phyloP scores from a whole-genome alignment of 169 alveolate species.

The Eimeria falciformis region DNA sequence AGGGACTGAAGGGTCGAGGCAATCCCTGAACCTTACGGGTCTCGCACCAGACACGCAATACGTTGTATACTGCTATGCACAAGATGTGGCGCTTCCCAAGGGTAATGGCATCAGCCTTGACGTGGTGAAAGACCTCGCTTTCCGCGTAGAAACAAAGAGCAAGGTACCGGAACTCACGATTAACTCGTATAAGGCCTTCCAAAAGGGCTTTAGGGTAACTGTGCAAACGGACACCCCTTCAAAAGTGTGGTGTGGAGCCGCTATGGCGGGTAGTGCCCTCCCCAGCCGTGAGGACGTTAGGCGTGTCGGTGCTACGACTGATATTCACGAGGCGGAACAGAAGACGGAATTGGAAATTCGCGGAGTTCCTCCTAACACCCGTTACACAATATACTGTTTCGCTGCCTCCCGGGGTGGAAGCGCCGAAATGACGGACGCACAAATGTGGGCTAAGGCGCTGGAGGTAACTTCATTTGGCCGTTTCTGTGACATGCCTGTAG shows the following conservation, averaged over 20 bases:
- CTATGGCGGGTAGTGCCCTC: slow-evolving; percentile 80
- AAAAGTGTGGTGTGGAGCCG: slow-evolving; percentile 83
- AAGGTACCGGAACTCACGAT: slow-evolving; percentile 81
- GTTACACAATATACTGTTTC: slow-evolving; percentile 81
- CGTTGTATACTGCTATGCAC: slow-evolving; percentile 79
- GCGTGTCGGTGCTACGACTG: slow-evolving; percentile 79
- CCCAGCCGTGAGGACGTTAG: slow-evolving; percentile 81
- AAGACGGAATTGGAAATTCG: slow-evolving; percentile 74
- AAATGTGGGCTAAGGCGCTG: slow-evolving; percentile 82
- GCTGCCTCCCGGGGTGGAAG: slow-evolving; percentile 80
- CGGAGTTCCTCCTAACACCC: slow-evolving; percentile 83
- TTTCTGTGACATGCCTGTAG: slow-evolving; percentile 83
- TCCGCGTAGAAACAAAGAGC: slow-evolving; percentile 76
- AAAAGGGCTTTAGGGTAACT: slow-evolving; percentile 79
- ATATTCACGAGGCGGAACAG: slow-evolving; percentile 68
- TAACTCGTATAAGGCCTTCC: slow-evolving; percentile 68
- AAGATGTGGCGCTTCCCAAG: slow-evolving; percentile 81
- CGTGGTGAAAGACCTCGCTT: slow-evolving; percentile 63
- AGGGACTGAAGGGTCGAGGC: slow-evolving; percentile 71
- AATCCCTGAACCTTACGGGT: slow-evolving; percentile 54
- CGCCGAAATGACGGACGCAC: slow-evolving; percentile 79
- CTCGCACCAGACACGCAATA: slow-evolving; percentile 80
- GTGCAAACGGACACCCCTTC: slow-evolving; percentile 82
- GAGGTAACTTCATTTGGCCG: slow-evolving; percentile 83
- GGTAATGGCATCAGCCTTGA: slow-evolving; percentile 77